phyloP scores from a whole-genome alignment of 108 stramenopile species.

The Nitzschia inconspicua region DNA sequence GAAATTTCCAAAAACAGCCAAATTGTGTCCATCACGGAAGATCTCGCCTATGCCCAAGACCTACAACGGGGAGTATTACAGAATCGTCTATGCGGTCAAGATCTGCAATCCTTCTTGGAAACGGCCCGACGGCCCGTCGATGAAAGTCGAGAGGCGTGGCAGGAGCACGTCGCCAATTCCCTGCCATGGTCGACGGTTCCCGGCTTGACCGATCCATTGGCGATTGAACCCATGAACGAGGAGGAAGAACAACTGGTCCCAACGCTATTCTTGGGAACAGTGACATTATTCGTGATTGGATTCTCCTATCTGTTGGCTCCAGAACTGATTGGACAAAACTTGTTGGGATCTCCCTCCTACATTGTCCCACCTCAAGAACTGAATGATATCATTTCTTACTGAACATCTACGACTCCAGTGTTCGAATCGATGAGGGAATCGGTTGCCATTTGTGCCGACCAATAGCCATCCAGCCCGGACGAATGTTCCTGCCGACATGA shows the following conservation, averaged over 20 bases:
- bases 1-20: slow-evolving; percentile 3
- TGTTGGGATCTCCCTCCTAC: slow-evolving; percentile 22
- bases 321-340: slow-evolving; percentile 24
- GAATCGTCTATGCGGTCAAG: slow-evolving; percentile 29
- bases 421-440: too few species aligned
- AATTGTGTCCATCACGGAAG: slow-evolving; percentile 21
- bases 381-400: slow-evolving; percentile 5
- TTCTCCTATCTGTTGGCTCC: slow-evolving; percentile 24
- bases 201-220: slow-evolving; percentile 24
- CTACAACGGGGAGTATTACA: slow-evolving; percentile 11
- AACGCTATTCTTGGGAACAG: not conserved
- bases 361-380: slow-evolving; percentile 20
- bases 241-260: not conserved
- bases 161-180: slow-evolving; percentile 2
- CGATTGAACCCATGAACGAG: slow-evolving; percentile 13
- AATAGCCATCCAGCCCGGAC: not conserved
- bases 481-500: slow-evolving; percentile 2
- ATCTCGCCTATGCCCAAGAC: slow-evolving; percentile 27
- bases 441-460: too few species aligned
- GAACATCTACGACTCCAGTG: too few species aligned
- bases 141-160: slow-evolving; percentile 18
- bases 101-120: slow-evolving; percentile 31
- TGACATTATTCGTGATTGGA: not conserved
- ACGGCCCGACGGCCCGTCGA: slow-evolving; percentile 1
- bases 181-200: slow-evolving; percentile 32